Evolutionary conservation across 208 protist genomes (phyloP).

Genomic region (Giardia muris): DNA sequence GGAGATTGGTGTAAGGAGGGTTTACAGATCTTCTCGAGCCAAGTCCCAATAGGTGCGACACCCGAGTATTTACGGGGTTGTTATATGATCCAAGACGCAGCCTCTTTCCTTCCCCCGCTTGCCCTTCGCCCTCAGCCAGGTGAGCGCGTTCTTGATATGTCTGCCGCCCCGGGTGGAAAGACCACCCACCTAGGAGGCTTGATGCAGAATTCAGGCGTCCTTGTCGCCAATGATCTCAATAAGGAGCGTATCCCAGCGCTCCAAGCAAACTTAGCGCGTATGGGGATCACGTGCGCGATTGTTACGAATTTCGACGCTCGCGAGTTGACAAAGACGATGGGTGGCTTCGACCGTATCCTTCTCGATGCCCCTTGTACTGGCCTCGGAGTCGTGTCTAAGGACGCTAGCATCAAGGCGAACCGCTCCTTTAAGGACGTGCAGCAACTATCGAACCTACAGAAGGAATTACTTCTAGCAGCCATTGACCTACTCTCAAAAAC

Average conservation of each 20-base stretch:
- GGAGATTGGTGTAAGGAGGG: conserved; percentile 76
- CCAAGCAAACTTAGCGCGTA: conserved; percentile 77
- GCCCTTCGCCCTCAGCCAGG: conserved; percentile 69
- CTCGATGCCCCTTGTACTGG: conserved; percentile 95
- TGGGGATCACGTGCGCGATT: conserved; percentile 53
- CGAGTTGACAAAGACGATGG: conserved; percentile 14
- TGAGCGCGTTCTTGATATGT: conserved; percentile 88
- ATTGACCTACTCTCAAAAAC: conserved; percentile 75
- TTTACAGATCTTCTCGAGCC: conserved; percentile 84
- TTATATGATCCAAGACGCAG: conserved; percentile 92
- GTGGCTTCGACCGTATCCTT: conserved; percentile 64
- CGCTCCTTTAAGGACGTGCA: conserved; percentile 69
- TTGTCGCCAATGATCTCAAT: conserved; percentile 92
- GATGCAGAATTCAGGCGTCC: conserved; percentile 90
- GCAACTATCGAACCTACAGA: conserved; percentile 68
- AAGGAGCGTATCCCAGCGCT: conserved; percentile 74
- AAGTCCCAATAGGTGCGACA: conserved; percentile 87
- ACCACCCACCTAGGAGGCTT: conserved; percentile 80
- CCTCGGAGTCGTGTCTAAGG: conserved; percentile 87
- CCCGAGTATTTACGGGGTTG: conserved; percentile 93
- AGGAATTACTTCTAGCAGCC: conserved; percentile 77
- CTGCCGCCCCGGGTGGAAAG: conserved; percentile 90
- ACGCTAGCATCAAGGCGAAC: conserved; percentile 75
- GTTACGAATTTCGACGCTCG: conserved; percentile 36
- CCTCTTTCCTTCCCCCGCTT: conserved; percentile 91